phyloP scores from a whole-genome alignment of 345 rosid genomes.

The Viola odorata region DNA sequence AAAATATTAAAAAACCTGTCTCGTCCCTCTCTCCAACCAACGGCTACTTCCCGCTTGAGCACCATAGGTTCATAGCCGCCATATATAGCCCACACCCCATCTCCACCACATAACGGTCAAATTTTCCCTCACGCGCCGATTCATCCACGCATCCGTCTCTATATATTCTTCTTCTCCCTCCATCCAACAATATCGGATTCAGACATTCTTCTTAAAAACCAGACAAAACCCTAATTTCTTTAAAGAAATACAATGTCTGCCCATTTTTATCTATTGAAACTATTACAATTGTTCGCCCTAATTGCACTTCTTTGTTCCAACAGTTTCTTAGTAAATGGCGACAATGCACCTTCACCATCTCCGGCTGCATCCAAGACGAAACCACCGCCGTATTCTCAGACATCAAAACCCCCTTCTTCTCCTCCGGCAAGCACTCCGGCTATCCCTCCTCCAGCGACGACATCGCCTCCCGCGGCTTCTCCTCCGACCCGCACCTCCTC shows the following conservation, averaged over 20 bases:
- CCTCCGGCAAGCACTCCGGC: conserved; percentile 17
- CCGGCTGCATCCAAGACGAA: neutral
- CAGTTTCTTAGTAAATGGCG: conserved; percentile 21
- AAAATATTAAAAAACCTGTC: too few relatives aligned
- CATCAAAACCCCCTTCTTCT: conserved; percentile 10
- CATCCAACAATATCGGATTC: neutral
- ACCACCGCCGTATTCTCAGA: neutral
- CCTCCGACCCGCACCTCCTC: conserved; percentile 6
- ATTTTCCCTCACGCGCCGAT: conserved; percentile 9
- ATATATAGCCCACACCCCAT: neutral
- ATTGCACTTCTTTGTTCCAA: conserved; percentile 20
- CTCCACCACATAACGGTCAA: conserved; percentile 47
- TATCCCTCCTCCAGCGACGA: conserved; percentile 1
- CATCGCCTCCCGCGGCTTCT: conserved; percentile 12
- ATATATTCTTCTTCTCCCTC: neutral
- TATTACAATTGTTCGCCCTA: conserved; percentile 11
- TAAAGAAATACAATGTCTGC: neutral
- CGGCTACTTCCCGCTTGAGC: too few relatives aligned
- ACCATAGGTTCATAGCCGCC: conserved; percentile 13
- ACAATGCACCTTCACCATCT: conserved; percentile 34
- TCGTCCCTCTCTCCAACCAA: too few relatives aligned
- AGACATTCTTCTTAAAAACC: neutral
- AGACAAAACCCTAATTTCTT: neutral
- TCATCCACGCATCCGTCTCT: neutral
- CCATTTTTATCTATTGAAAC: neutral